phyloP scores from a whole-genome alignment of 116 monocot genomes.

The Phalaenopsis hybrid region DNA sequence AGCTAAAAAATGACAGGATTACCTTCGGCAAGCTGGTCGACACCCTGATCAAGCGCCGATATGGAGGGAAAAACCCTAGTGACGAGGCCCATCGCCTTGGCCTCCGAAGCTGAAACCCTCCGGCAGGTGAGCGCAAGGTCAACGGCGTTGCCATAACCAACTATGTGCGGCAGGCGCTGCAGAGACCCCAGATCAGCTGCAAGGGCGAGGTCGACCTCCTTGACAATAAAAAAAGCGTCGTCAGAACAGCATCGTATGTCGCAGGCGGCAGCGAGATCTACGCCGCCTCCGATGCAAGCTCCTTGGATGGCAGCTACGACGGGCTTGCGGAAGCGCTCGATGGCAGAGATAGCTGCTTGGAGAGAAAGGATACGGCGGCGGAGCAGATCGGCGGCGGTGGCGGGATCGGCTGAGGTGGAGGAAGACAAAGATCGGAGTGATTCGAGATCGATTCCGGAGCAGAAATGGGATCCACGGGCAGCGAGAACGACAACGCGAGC shows the following conservation, averaged over 20 bases:
- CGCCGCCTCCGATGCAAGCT: constrained; percentile 80
- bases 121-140: constrained; percentile 81
- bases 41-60: constrained; percentile 40
- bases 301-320: constrained; percentile 75
- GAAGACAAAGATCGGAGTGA: constrained; percentile 27
- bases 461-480: constrained; percentile 71
- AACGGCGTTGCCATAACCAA: constrained; percentile 69
- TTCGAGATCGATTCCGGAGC: constrained; percentile 69
- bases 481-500: constrained; percentile 55
- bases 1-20: not conserved
- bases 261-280: constrained; percentile 72
- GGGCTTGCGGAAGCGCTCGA: constrained; percentile 76
- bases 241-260: constrained; percentile 63
- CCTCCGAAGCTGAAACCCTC: constrained; percentile 51
- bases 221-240: constrained; percentile 62
- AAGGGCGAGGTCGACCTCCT: constrained; percentile 82
- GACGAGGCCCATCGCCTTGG: constrained; percentile 78
- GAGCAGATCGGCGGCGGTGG: constrained; percentile 32
- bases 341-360: constrained; percentile 52
- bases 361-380: constrained; percentile 53
- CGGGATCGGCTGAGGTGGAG: not conserved
- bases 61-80: constrained; percentile 37
- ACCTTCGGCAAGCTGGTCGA: constrained; percentile 55
- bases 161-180: constrained; percentile 72
- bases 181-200: constrained; percentile 83